Evolutionary conservation across 2,329 filamentous ascomycete genomes (phyloP).

Genomic region (Huntiella decipiens): DNA sequence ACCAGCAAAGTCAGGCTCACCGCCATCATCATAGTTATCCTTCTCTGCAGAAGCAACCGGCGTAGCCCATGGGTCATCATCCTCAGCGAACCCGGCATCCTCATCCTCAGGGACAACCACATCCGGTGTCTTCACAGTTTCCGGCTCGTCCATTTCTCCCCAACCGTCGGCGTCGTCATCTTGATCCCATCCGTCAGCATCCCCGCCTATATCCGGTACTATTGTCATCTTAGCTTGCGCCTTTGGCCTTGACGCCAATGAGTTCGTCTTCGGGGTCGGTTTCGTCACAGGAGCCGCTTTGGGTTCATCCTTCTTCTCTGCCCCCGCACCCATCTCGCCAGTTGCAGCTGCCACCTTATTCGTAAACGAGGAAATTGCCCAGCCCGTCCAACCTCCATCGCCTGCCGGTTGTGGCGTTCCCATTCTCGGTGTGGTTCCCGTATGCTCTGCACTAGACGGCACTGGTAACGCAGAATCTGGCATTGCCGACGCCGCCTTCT

Average conservation of each 20-base stretch:
- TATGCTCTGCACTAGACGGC: conserved; percentile 34
- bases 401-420: conserved; percentile 46
- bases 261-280: not conserved
- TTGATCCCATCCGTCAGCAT: conserved; percentile 22
- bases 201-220: conserved; percentile 13
- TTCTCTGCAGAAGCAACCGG: conserved; percentile 13
- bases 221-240: too few species aligned
- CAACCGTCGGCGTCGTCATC: conserved; percentile 53
- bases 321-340: conserved; percentile 59
- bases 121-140: conserved; percentile 20
- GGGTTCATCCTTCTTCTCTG: conserved; percentile 16
- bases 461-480: conserved; percentile 57
- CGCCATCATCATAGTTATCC: conserved; percentile 38
- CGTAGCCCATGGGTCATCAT: conserved; percentile 22
- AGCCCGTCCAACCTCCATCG: conserved; percentile 54
- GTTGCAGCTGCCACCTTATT: conserved; percentile 75
- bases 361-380: conserved; percentile 96
- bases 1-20: conserved; percentile 87
- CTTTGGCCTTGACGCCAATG: conserved; percentile 13
- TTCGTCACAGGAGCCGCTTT: not conserved
- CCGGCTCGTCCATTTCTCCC: conserved; percentile 46
- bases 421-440: conserved; percentile 47
- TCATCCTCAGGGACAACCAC: conserved; percentile 11
- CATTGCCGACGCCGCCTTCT: conserved; percentile 58
- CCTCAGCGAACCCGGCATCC: conserved; percentile 17